phyloP scores from a whole-genome alignment of 306 rosid species.

The Macrotyloma uniflorum region DNA sequence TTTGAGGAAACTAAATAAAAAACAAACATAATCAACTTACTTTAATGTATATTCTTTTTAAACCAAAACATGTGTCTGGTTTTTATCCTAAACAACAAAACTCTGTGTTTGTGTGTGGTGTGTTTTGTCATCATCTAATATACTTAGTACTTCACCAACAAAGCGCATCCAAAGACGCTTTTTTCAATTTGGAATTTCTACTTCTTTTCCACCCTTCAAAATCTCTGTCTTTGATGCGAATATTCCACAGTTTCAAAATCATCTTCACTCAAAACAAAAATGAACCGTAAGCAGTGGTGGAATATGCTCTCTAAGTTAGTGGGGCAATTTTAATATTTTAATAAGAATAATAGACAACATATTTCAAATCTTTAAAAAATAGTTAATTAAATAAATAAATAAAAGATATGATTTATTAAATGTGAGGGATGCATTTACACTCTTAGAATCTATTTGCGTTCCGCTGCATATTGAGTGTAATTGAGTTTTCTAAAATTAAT shows the following conservation, averaged over 20 bases:
- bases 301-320: too few relatives aligned
- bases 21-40: background rate
- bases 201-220: background rate
- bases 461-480: too few relatives aligned
- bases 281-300: too few relatives aligned
- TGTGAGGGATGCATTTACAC: too few relatives aligned
- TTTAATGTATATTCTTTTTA: background rate
- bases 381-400: too few relatives aligned
- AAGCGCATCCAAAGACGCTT: background rate
- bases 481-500: too few relatives aligned
- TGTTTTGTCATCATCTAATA: background rate
- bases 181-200: background rate
- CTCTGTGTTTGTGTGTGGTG: background rate
- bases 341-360: too few relatives aligned
- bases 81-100: background rate
- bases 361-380: too few relatives aligned
- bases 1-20: background rate
- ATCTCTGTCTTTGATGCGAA: background rate
- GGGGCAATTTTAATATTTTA: too few relatives aligned
- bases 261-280: background rate
- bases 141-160: background rate
- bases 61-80: background rate
- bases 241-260: background rate
- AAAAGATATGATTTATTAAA: too few relatives aligned
- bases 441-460: too few relatives aligned